Evolutionary conservation across 1,284 basidiomycete species (phyloP).

Genomic region (Ceraceosorus bombacis): DNA sequence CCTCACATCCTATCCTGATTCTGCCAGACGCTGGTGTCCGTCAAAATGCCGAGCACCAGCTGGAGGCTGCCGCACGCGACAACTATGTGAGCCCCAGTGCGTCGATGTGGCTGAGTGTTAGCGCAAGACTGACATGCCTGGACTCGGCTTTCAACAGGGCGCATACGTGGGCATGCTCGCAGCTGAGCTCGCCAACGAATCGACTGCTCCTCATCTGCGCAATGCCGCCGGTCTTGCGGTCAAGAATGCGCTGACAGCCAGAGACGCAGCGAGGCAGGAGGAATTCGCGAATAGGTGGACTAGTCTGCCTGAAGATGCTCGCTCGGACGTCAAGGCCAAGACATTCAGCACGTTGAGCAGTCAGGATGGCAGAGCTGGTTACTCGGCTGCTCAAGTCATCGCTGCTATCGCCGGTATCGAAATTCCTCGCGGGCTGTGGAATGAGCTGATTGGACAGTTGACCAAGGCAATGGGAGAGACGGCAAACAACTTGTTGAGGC

Average conservation of each 20-base stretch:
- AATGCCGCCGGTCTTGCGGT: conserved; percentile 91
- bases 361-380: conserved; percentile 64
- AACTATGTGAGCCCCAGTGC: conserved; percentile 30
- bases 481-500: conserved; percentile 68
- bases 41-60: conserved; percentile 43
- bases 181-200: conserved; percentile 39
- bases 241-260: conserved; percentile 87
- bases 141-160: conserved; percentile 11
- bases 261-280: conserved; percentile 61
- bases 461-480: conserved; percentile 77
- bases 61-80: conserved; percentile 41
- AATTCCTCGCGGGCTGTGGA: conserved; percentile 78
- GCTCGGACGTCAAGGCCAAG: conserved; percentile 79
- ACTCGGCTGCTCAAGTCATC: conserved; percentile 84
- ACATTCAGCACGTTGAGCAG: conserved; percentile 76
- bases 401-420: conserved; percentile 89
- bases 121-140: too few species aligned
- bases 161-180: conserved; percentile 42
- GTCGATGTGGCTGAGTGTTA: background rate
- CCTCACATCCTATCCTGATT: background rate
- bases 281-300: conserved; percentile 59
- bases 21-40: conserved; percentile 32
- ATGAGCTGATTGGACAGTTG: conserved; percentile 77
- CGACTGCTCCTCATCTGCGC: conserved; percentile 60
- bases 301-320: conserved; percentile 61